Evolutionary conservation across 371 early-diverging fungal species (phyloP), one percentile per base, ranked within the genome.

Genomic region (Basidiobolus heterosporus): DNA sequence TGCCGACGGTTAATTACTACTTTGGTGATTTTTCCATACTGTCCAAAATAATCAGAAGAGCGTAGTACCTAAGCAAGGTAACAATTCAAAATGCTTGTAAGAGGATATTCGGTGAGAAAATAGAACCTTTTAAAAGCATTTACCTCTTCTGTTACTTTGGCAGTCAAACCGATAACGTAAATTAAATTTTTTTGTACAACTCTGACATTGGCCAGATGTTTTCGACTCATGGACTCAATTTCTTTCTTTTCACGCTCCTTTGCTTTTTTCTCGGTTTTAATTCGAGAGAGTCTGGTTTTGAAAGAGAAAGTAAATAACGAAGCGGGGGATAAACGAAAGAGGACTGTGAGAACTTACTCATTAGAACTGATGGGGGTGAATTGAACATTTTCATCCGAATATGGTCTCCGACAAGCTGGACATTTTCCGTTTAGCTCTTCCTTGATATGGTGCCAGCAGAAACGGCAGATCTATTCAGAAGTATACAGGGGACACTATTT

Each of bases 371-470:
- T 76, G 8, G 91, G 89, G 16, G 75, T 80, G 62, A 87, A 91
- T 61, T 89, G 83, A 30, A 88, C 80, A 38, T 71, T 78, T 49
- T 93, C 83, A 40, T 91, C 92, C 3, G 85, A 75, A 53, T 86
- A 86, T 21, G 74, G 60, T 52, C 86, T 63, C 22, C 86, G 74
- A 55, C 97, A 97, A 6, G 91, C 95, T 15, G 97, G 95, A 62
- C 97, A 97, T 42, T 79, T 74, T 4, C 84, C 84, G 59, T 90
- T 91, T 52, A 88, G 69, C 56, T 88, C 78, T 43, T 91, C 84
- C 52, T 85, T 88, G 63, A 93, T 93, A 55, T 90, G 91, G 60
- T 96, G 83, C 85, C 91, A 93, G 57, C 97, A 97, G 62, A 97
- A 97, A n/a, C 94, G 82, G 62, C 97, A 97, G 52, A 96, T 90